Base-by-base conservation (phyloP, 1,139 yeast genomes). In the Hanseniaspora uvarum region DNA sequence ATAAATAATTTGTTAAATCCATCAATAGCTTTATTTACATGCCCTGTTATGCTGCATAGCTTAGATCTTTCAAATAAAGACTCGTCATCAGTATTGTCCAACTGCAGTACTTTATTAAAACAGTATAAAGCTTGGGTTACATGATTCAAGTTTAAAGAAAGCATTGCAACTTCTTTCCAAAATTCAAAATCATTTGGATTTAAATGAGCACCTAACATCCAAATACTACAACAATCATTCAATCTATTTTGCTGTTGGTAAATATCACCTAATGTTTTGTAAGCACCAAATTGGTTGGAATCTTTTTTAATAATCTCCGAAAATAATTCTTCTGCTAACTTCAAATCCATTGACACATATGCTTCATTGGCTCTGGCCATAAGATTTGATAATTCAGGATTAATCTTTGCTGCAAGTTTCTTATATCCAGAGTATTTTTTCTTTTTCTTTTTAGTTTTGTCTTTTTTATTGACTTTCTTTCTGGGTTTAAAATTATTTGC, bases 151-250 rank as follows among this genome's bases (percentile, higher is more conserved):
- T 83, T 83, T 5, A 74, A 72, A 55, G 95, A 82, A 56, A 86
- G 68, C 55, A 81, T 85, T 0, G 94, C 97, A 34, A 87, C 87
- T 47, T 77, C 79, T 34, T 80, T 79, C 97, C 97, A 92, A 58
- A 87, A 83, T 28, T 79, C 83, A 57, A 78, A 77, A 67, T 86
- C 94, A 67, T 81, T 77, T 2, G 87, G 82, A 60, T 83, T 85
- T 30, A 86, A 72, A 63, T 82, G 87, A 1, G 95, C 95, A 0
- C 95, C 96, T 38, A 84, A 69, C 56, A 86, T 74, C 86, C 95
- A 85, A 37, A 86, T 81, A 56, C 79, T 79, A 63, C 95, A 81
- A 58, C 95, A 86, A 61, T 82, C 82, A 59, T 81, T 78, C 52
- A 76, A 66, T 53, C 83, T 76, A 0, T 85, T 87, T 56, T 79